phyloP scores from a whole-genome alignment of 2,329 filamentous ascomycete species.

The Lachnellula occidentalis region DNA sequence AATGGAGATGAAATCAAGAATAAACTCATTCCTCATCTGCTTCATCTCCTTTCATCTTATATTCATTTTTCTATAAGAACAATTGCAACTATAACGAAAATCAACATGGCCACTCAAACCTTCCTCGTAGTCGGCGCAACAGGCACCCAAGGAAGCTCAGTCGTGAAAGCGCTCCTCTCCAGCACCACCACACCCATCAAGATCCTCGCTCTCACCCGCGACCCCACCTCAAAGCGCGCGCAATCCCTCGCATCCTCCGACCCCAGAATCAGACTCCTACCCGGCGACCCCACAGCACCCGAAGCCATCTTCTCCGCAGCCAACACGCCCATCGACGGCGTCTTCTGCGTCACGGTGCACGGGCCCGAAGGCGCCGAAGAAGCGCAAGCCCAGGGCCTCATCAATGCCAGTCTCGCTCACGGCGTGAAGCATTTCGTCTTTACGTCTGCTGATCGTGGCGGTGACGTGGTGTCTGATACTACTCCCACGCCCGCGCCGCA shows the following conservation, averaged over 20 bases:
- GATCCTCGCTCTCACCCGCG: constrained; percentile 49
- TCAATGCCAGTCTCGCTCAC: constrained; percentile 50
- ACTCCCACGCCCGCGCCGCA: constrained; percentile 53
- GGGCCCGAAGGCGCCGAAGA: constrained; percentile 36
- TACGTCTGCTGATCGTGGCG: constrained; percentile 58
- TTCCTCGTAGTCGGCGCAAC: constrained; percentile 33
- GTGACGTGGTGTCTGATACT: constrained; percentile 42
- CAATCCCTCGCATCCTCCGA: constrained; percentile 37
- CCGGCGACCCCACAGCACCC: constrained; percentile 46
- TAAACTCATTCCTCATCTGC: too few relatives aligned
- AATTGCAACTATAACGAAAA: too few relatives aligned
- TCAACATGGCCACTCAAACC: constrained; percentile 29
- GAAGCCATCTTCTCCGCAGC: constrained; percentile 42
- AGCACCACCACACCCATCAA: background rate
- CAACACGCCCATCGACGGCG: constrained; percentile 42
- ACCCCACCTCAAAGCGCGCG: constrained; percentile 45
- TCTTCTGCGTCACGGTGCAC: constrained; percentile 43
- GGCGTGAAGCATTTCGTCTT: constrained; percentile 58
- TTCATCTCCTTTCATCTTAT: too few relatives aligned
- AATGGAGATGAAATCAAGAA: too few relatives aligned
- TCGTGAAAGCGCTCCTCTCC: constrained; percentile 34
- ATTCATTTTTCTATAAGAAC: too few relatives aligned
- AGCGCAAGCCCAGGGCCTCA: constrained; percentile 50
- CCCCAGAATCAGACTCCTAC: constrained; percentile 43
- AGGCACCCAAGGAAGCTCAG: constrained; percentile 33